phyloP scores from a whole-genome alignment of 495 filamentous ascomycete species.

The Barbatosphaeria neglecta region DNA sequence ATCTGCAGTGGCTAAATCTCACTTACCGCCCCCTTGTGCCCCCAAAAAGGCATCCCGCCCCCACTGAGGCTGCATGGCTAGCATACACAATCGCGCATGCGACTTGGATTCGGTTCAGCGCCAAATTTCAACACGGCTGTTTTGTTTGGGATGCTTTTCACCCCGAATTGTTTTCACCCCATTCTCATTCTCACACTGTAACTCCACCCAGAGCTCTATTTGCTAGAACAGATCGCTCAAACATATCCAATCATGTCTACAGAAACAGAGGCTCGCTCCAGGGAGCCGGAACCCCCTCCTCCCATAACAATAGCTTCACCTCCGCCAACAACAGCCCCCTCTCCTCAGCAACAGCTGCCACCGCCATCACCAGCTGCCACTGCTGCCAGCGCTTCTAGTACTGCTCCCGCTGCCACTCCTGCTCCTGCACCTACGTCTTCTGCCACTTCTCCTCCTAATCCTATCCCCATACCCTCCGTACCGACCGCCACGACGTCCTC shows the following conservation, averaged over 20 bases:
- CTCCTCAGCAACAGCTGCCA: not conserved
- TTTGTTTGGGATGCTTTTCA: not conserved
- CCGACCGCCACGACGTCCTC: constrained; percentile 29
- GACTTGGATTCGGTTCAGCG: no score
- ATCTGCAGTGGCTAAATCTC: no score
- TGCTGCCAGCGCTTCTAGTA: not conserved
- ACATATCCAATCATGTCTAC: constrained; percentile 1
- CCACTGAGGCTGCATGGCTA: no score
- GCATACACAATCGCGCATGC: no score
- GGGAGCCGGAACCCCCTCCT: constrained; percentile 3
- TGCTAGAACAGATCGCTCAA: not conserved
- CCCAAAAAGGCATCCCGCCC: no score
- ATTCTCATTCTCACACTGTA: not conserved
- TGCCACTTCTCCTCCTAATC: constrained; percentile 25
- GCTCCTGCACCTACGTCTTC: constrained; percentile 9
- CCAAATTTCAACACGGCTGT: not conserved
- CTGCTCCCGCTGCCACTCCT: not conserved
- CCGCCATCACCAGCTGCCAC: not conserved
- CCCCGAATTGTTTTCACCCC: not conserved
- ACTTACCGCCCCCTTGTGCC: no score
- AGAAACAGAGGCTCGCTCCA: constrained; percentile 2
- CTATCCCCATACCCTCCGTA: no score
- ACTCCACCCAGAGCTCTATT: not conserved
- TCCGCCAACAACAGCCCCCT: not conserved
- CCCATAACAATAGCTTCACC: not conserved